These are phyloP conservation scores for Lathyrus aphaca DNA, from an alignment of 306 rosid species.

Conservation along the genomic window DNA sequence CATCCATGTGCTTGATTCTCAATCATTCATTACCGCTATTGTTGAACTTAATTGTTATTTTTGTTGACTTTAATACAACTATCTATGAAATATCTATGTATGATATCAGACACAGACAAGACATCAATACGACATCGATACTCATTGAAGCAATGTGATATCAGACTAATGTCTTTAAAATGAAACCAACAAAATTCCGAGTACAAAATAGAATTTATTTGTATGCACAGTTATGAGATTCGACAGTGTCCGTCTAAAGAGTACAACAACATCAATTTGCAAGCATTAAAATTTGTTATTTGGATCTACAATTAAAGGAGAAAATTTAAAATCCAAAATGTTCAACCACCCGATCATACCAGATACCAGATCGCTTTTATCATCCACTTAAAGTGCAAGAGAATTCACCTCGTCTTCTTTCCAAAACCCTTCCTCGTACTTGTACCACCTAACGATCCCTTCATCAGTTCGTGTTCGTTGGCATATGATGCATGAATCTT, in stretches of 20 bases:
- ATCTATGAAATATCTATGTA: too few relatives aligned
- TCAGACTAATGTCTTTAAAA: conserved; percentile 9
- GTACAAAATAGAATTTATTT: conserved; percentile 32
- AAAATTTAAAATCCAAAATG: conserved; percentile 28
- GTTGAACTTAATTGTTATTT: too few relatives aligned
- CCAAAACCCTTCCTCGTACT: conserved; percentile 76
- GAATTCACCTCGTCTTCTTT: conserved; percentile 65
- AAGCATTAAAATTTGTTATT: conserved; percentile 36
- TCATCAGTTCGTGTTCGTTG: conserved; percentile 65
- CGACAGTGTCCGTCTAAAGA: conserved; percentile 31
- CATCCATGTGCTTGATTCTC: too few relatives aligned
- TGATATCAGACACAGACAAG: too few relatives aligned
- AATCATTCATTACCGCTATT: too few relatives aligned
- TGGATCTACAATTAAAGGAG: conserved; percentile 38
- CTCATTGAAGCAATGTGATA: not conserved
- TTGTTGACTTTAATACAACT: too few relatives aligned
- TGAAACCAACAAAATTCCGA: conserved; percentile 17
- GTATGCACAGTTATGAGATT: conserved; percentile 43
- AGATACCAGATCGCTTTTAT: conserved; percentile 19
- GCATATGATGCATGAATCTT: conserved; percentile 69
- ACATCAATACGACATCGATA: too few relatives aligned
- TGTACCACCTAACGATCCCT: conserved; percentile 86
- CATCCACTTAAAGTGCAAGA: conserved; percentile 50
- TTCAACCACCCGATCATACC: conserved; percentile 26
- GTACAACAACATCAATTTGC: conserved; percentile 15